phyloP scores from a whole-genome alignment of 2,329 filamentous ascomycete genomes.

The Colletotrichum cordylinicola region DNA sequence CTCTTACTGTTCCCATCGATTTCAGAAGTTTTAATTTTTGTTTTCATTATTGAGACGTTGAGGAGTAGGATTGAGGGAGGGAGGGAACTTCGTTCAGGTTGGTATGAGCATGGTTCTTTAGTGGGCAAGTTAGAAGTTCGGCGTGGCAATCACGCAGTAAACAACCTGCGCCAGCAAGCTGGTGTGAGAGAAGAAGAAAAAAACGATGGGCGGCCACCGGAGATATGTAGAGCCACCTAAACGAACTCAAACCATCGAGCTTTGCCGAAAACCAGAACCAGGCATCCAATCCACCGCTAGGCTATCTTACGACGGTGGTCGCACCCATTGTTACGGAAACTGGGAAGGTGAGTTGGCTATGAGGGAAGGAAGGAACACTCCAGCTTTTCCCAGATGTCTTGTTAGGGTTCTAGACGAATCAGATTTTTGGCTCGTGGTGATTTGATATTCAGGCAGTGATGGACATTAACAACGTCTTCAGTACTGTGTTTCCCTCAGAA shows the following conservation, averaged over 20 bases:
- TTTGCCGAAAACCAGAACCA: background rate
- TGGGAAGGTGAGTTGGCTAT: background rate
- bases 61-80: background rate
- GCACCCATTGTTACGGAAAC: background rate
- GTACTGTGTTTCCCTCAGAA: background rate
- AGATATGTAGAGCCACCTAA: background rate
- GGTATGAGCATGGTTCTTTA: background rate
- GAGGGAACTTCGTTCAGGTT: background rate
- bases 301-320: background rate
- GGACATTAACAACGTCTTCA: accelerated
- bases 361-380: background rate
- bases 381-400: too few relatives aligned
- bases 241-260: background rate
- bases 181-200: background rate
- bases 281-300: background rate
- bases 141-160: background rate
- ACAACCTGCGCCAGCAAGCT: background rate
- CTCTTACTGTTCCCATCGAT: too few relatives aligned
- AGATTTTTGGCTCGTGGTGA: background rate
- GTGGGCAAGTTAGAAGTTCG: background rate
- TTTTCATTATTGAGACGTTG: too few relatives aligned
- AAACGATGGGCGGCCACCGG: background rate
- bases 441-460: accelerated
- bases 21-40: too few relatives aligned
- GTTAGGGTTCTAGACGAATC: background rate